A percentile compares a stretch with the other conserved stretches of the same genome.
Evolutionary conservation across 768 basidiomycete species (phyloP).

Genomic region (Lactarius quietus): DNA sequence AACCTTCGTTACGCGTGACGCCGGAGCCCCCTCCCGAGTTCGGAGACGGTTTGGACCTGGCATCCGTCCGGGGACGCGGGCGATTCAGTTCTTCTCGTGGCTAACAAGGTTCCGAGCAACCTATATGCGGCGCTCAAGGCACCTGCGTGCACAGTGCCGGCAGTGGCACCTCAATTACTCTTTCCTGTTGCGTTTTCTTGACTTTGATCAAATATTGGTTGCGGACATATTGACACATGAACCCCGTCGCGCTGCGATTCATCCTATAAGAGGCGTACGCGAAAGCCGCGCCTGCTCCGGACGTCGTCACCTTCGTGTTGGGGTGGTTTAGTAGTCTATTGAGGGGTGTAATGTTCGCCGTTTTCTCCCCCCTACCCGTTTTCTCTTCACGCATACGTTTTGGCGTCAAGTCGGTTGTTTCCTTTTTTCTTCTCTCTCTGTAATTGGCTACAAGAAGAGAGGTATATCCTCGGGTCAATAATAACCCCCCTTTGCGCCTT

Average conservation of each 20-base stretch:
- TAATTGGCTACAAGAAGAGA: neutral
- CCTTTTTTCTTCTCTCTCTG: too few species aligned
- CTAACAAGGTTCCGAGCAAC: slow-evolving; percentile 32
- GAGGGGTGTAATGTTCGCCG: neutral
- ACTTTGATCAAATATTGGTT: too few species aligned
- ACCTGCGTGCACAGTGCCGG: too few species aligned
- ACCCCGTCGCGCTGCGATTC: slow-evolving; percentile 41
- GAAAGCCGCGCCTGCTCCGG: slow-evolving; percentile 39
- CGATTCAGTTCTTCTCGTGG: slow-evolving; percentile 29
- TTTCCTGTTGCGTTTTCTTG: too few species aligned
- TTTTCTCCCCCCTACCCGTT: neutral
- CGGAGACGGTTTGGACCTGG: slow-evolving; percentile 13
- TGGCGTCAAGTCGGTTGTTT: too few species aligned
- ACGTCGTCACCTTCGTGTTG: slow-evolving; percentile 45
- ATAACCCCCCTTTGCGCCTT: neutral
- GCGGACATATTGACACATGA: too few species aligned
- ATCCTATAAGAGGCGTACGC: slow-evolving; percentile 43
- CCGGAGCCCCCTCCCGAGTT: neutral
- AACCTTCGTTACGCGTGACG: neutral
- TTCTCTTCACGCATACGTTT: neutral
- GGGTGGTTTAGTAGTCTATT: slow-evolving; percentile 32
- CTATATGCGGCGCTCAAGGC: too few species aligned
- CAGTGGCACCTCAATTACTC: too few species aligned
- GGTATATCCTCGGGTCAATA: neutral
- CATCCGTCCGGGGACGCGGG: neutral